Evolutionary conservation across 2,329 filamentous ascomycete species (phyloP), one percentile per base, ranked within the genome.

Genomic region (Trichoderma oligosporum): DNA sequence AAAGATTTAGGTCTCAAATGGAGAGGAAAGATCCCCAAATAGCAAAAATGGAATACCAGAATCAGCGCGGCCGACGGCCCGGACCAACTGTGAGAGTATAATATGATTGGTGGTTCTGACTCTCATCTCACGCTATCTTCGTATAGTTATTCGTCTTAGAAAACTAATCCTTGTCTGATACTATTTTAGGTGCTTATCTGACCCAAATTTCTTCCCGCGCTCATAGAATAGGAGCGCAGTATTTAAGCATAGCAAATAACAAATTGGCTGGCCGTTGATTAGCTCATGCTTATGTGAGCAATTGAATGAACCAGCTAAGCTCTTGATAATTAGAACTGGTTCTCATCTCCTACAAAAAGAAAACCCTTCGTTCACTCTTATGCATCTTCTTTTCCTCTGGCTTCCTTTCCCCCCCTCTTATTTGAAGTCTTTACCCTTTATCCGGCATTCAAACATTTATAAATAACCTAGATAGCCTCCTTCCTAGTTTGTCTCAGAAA

Each of bases 1-100:
- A 31, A 11, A 31, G 11, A 11, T 31, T 6, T 5, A 11, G 27
- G 11, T 31, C 6, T 6, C 11, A 6, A 6, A 31, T 6, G 27
- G 27, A 6, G 27, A 31, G 27, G 27, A 31, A 31, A 31, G 27
- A 11, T 31, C 11, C 27, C 27, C 27, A 11, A 31, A 6, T 31
- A 11, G 27, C 27, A 31, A 11, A 49, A 5, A 38, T 11, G 11
- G 9, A 25, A 27, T 25, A 36, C 20, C 5, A 33, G 46, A 33
- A 25, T 49, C 46, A 33, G 33, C 20, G 38, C 9, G n/a, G n/a
- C 49, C 49, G 49, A 54, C 49, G 49, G 44, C 39, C 49, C 49
- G 39, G n/a, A 16, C 39, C 29, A 29, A 36, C 14, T 36, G 20
- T 25, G 20, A 9, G 22, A 45, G 22, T 2, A 18, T 7, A 4